Conservation (phyloP, 2,329 filamentous ascomycete genomes). For the Ophiostoma montium region DNA sequence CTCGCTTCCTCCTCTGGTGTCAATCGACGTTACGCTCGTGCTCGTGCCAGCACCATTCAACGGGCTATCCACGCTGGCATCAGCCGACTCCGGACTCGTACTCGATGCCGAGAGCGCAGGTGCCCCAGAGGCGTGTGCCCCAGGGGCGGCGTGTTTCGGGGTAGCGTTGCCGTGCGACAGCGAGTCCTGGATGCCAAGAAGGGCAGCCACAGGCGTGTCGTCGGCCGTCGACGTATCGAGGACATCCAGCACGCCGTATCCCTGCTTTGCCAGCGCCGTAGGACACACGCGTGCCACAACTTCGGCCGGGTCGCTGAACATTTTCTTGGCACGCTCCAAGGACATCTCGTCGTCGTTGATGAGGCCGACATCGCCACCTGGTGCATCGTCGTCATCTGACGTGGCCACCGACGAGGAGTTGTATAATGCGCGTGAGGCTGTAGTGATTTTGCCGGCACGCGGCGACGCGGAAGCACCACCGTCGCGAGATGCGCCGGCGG, state of each 20-base stretch:
- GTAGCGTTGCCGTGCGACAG: background rate
- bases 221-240: constrained; percentile 18
- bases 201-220: constrained; percentile 18
- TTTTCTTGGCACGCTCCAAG: background rate
- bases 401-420: constrained; percentile 14
- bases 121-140: too few relatives aligned
- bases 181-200: constrained; percentile 17
- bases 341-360: background rate
- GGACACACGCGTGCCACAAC: constrained; percentile 9
- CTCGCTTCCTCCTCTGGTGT: background rate
- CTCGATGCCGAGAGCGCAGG: background rate
- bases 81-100: background rate
- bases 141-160: background rate
- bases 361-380: background rate
- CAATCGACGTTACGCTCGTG: background rate
- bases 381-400: constrained; percentile 1
- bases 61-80: background rate
- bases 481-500: too few relatives aligned
- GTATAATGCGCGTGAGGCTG: background rate
- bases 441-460: too few relatives aligned
- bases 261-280: background rate
- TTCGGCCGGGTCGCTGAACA: constrained; percentile 3
- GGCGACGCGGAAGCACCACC: background rate
- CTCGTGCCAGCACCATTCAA: background rate
- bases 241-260: constrained; percentile 16